phyloP scores from a whole-genome alignment of 2,329 filamentous ascomycete genomes.

The Neopestalotiopsis sp. region DNA sequence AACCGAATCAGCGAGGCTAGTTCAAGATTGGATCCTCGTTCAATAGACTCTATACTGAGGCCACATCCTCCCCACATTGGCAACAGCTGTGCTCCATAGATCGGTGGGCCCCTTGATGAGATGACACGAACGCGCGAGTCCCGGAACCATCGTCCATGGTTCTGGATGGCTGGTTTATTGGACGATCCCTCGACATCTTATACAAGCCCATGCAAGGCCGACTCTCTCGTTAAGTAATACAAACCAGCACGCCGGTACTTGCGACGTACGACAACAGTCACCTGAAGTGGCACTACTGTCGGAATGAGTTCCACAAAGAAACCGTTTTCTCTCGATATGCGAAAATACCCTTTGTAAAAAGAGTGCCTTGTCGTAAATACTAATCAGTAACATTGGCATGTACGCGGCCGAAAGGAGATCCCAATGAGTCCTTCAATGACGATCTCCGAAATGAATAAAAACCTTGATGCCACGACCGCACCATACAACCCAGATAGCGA shows the following conservation, averaged over 20 bases:
- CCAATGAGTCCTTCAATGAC: neutral
- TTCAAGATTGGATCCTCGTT: slow-evolving; percentile 1
- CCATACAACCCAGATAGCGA: neutral
- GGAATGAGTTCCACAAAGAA: neutral
- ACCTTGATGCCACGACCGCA: neutral
- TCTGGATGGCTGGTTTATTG: neutral
- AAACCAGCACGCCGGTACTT: neutral
- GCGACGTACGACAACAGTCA: neutral
- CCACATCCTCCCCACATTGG: neutral
- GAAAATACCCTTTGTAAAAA: neutral
- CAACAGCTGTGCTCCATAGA: slow-evolving; percentile 2
- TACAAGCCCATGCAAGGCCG: neutral
- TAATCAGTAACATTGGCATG: neutral
- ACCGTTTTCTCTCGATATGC: neutral
- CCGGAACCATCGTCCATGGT: neutral
- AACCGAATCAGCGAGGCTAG: neutral
- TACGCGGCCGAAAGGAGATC: neutral
- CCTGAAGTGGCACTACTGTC: neutral
- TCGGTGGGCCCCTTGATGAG: neutral
- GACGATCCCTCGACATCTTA: neutral
- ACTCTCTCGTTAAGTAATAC: slow-evolving; percentile 3
- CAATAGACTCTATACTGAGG: slow-evolving; percentile 4
- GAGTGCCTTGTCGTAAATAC: neutral
- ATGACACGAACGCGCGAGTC: slow-evolving; percentile 1
- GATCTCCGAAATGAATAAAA: neutral